Percentiles rank a stretch among this genome's conserved stretches.
Conservation (phyloP, 2,329 filamentous ascomycete species). For the Aspergillus nomiae region DNA sequence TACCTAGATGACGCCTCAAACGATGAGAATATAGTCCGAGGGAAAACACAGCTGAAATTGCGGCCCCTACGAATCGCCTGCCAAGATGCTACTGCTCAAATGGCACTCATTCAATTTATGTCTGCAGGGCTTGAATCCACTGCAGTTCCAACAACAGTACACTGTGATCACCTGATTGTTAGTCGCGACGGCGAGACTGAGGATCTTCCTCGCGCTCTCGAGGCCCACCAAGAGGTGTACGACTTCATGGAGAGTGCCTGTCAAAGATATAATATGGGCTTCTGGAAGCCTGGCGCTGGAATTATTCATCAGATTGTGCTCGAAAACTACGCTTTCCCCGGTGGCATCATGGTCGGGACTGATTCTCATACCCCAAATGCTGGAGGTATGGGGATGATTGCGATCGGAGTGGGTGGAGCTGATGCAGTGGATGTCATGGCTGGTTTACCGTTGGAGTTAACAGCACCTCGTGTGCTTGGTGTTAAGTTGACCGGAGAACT, state of each 20-base stretch:
- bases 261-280: constrained; percentile 98
- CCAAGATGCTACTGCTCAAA: constrained; percentile 99
- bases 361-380: constrained; percentile 98
- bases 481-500: constrained; percentile 89
- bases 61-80: constrained; percentile 97
- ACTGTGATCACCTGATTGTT: constrained; percentile 99
- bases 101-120: constrained; percentile 99
- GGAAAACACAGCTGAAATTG: constrained; percentile 66
- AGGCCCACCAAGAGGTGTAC: constrained; percentile 99
- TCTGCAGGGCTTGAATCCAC: constrained; percentile 95
- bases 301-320: constrained; percentile 99
- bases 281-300: constrained; percentile 98
- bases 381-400: constrained; percentile 91
- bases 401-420: constrained; percentile 96
- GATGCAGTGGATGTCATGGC: constrained; percentile 99
- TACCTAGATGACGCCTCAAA: too few species aligned
- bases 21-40: too few species aligned
- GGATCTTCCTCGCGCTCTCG: constrained; percentile 86
- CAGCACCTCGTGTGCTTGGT: constrained; percentile 96
- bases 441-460: constrained; percentile 94
- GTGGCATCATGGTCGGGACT: constrained; percentile 95
- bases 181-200: constrained; percentile 89
- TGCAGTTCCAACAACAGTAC: constrained; percentile 90
- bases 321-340: constrained; percentile 99
- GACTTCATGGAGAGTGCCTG: constrained; percentile 91